A percentile compares a stretch with the other conserved stretches of the same genome.
phyloP scores from a whole-genome alignment of 1,284 basidiomycete species.

The Takashimella koratensis region DNA sequence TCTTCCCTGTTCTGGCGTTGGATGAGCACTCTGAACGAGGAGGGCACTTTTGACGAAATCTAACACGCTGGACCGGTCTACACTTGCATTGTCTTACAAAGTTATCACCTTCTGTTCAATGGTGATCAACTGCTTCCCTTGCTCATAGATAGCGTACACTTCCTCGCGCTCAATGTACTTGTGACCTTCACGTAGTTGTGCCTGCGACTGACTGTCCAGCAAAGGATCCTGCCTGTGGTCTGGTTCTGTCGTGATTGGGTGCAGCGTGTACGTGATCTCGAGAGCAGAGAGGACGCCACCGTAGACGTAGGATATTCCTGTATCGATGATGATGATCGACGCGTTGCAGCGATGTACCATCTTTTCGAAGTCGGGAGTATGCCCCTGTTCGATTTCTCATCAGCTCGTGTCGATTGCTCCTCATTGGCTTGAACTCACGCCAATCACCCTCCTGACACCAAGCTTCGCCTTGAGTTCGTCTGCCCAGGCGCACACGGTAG shows the following conservation, averaged over 20 bases:
- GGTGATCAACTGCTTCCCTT: conserved; percentile 35
- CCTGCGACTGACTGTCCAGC: conserved; percentile 7
- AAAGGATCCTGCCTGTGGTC: conserved; percentile 32
- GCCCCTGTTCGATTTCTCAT: conserved; percentile 54
- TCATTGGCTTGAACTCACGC: conserved; percentile 43
- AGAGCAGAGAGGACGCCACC: conserved; percentile 84
- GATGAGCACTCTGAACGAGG: conserved; percentile 43
- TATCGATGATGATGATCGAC: conserved; percentile 85
- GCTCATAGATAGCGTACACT: conserved; percentile 67
- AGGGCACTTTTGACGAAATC: conserved; percentile 44
- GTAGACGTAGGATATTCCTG: conserved; percentile 89
- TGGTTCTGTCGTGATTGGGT: conserved; percentile 22
- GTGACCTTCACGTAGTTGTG: conserved; percentile 20
- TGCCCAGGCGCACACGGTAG: conserved; percentile 63
- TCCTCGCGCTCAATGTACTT: conserved; percentile 71
- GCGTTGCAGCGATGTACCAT: conserved; percentile 79
- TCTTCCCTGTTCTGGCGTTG: conserved; percentile 46
- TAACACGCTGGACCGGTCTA: too few relatives aligned
- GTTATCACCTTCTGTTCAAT: conserved; percentile 33
- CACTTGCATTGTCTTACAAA: conserved; percentile 6
- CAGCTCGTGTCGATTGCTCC: background rate
- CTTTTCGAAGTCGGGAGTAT: conserved; percentile 82
- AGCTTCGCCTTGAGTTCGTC: conserved; percentile 65
- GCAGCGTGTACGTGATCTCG: conserved; percentile 75
- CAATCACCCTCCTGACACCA: conserved; percentile 78